These are phyloP conservation scores for Magnusiomyces paraingens DNA, from an alignment of 1,139 yeast genomes.

Conservation along the genomic window DNA sequence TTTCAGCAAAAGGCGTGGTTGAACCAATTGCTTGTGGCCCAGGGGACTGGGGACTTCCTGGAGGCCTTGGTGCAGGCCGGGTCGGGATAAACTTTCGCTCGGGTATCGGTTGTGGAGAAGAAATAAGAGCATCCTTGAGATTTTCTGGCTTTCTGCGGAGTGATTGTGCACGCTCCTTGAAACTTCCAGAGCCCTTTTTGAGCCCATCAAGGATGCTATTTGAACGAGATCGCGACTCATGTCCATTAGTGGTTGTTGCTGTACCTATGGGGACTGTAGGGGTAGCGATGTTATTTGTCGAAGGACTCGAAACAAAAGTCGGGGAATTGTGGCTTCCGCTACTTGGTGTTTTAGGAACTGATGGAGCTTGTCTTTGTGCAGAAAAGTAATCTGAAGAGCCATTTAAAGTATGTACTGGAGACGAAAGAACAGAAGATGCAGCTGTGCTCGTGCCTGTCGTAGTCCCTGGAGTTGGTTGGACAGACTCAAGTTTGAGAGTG, in stretches of 20 bases:
- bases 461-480: too few relatives aligned
- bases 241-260: not conserved
- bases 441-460: too few relatives aligned
- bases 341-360: slow-evolving; percentile 4
- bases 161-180: slow-evolving; percentile 14
- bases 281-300: too few relatives aligned
- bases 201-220: slow-evolving; percentile 14
- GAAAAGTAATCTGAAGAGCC: slow-evolving; percentile 8
- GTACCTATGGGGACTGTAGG: too few relatives aligned
- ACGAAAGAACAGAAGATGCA: too few relatives aligned
- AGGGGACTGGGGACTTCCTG: slow-evolving; percentile 17
- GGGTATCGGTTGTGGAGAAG: slow-evolving; percentile 11
- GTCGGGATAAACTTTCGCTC: slow-evolving; percentile 47
- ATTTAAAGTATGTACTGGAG: too few relatives aligned
- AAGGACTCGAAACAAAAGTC: too few relatives aligned
- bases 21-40: too few relatives aligned
- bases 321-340: too few relatives aligned
- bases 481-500: too few relatives aligned
- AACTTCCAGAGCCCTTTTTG: slow-evolving; percentile 13
- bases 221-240: slow-evolving; percentile 9
- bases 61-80: slow-evolving; percentile 61
- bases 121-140: slow-evolving; percentile 10
- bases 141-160: slow-evolving; percentile 15
- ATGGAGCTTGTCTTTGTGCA: slow-evolving; percentile 13
- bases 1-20: too few relatives aligned